A percentile compares a stretch with the other conserved stretches of the same genome.
These are phyloP conservation scores for Kwoniella shivajii DNA, from an alignment of 1,284 basidiomycete species.

Conservation along the genomic window DNA sequence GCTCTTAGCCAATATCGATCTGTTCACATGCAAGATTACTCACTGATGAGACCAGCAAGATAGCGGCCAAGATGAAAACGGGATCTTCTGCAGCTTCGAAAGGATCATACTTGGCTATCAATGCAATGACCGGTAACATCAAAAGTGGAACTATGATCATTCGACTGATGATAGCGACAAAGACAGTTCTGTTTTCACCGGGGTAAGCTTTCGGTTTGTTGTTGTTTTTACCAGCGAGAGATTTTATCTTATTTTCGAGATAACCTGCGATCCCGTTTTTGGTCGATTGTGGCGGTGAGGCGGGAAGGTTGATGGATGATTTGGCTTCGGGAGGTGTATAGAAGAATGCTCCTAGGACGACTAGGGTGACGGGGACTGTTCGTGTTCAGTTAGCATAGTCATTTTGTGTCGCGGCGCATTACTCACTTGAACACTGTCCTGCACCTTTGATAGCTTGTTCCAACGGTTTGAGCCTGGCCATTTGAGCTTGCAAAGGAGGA, in stretches of 20 bases:
- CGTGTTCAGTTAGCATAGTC: neutral
- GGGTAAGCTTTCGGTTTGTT: slow-evolving; percentile 41
- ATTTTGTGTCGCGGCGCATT: slow-evolving; percentile 11
- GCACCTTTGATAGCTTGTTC: slow-evolving; percentile 71
- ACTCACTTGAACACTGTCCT: slow-evolving; percentile 70
- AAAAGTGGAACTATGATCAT: slow-evolving; percentile 85
- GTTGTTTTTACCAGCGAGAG: slow-evolving; percentile 11
- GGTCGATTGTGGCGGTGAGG: slow-evolving; percentile 6
- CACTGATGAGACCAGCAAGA: slow-evolving; percentile 69
- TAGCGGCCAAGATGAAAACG: slow-evolving; percentile 61
- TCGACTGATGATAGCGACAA: slow-evolving; percentile 68
- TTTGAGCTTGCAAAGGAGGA: slow-evolving; percentile 69
- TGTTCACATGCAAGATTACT: slow-evolving; percentile 55
- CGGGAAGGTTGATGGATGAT: slow-evolving; percentile 6
- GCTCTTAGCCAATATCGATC: neutral
- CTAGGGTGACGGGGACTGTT: slow-evolving; percentile 75
- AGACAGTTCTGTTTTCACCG: slow-evolving; percentile 78
- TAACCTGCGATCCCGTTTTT: slow-evolving; percentile 17
- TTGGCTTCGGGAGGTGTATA: slow-evolving; percentile 54
- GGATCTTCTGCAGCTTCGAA: slow-evolving; percentile 58
- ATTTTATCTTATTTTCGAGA: slow-evolving; percentile 37
- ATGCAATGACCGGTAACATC: slow-evolving; percentile 70
- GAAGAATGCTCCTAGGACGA: slow-evolving; percentile 93
- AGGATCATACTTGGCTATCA: slow-evolving; percentile 64
- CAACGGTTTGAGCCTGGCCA: slow-evolving; percentile 67